Evolutionary conservation across 1,139 yeast genomes (phyloP), one percentile per base, ranked within the genome.

Genomic region (Zhuliangozyma parablackwelliae): DNA sequence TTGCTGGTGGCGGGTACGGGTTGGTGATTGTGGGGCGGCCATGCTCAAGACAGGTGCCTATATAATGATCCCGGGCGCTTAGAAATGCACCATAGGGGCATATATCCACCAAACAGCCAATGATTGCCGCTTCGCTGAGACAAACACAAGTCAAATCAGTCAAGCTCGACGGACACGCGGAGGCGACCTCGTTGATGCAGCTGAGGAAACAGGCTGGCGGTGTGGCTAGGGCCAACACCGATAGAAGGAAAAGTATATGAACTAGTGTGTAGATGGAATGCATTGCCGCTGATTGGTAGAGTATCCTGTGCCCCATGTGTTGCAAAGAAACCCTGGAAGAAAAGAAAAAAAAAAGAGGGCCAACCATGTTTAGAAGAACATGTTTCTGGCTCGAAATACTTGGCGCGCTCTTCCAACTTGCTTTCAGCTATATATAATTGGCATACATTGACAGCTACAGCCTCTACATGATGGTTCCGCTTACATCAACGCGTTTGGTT

Each of bases 201-300:
- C 68, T 54, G 21, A 75, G 48, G 41, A 74, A 63, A 45, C 81
- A 75, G 3, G 80, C 79, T 3, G 82, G 82, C 1, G 80, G 80
- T 0, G 78, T 70, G 23, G 75, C 69, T 20, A 33, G 23, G 11
- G 42, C 55, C 4, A 45, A 20, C 7, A 29, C 32, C n/a, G 40
- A 16, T 20, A 40, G 31, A n/a, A 27, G 11, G 26, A 37, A 25
- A 16, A 43, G 31, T 24, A 39, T 5, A 12, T 28, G 27, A 16
- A 16, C 16, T 16, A 4, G 16, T 16, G 16, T 16, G 16, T 16
- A 16, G 16, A 16, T 16, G 16, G 16, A 16, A 16, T 3, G 16
- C 16, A 16, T 16, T 16, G 16, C 16, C 16, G 16, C 16, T 16
- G 16, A 16, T 16, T 16, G 16, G 16, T 16, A 16, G 4, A 16